Percentiles rank a stretch among this genome's conserved stretches.
Evolutionary conservation across 306 rosid genomes (phyloP).

Genomic region (Inga leiocalycina): DNA sequence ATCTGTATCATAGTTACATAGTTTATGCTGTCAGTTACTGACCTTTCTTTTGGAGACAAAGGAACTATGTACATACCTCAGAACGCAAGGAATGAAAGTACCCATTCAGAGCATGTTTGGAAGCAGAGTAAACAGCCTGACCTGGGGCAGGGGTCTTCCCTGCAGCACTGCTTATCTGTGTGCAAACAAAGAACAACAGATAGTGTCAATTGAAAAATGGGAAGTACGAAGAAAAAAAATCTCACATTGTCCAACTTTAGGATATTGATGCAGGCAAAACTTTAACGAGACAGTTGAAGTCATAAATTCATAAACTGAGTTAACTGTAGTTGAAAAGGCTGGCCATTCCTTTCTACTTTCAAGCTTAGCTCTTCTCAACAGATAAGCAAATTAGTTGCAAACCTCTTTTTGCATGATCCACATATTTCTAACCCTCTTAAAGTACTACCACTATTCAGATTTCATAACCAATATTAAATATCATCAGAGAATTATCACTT

Average conservation of each 20-base stretch:
- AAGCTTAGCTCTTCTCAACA: conserved; percentile 6
- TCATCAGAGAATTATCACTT: conserved; percentile 39
- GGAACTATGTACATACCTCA: conserved; percentile 58
- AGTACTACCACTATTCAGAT: conserved; percentile 9
- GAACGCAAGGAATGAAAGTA: conserved; percentile 92
- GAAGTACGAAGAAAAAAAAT: conserved; percentile 25
- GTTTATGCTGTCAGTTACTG: conserved; percentile 15
- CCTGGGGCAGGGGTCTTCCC: conserved; percentile 96
- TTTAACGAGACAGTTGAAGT: conserved; percentile 25
- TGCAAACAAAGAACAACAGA: conserved; percentile 32
- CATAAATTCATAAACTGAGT: conserved; percentile 4
- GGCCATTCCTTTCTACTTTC: conserved; percentile 12
- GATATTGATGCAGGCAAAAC: conserved; percentile 9
- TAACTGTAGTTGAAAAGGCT: conserved; percentile 3
- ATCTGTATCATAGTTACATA: background rate
- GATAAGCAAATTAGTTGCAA: conserved; percentile 31
- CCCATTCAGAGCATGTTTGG: conserved; percentile 90
- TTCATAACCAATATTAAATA: conserved; percentile 27
- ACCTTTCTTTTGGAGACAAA: conserved; percentile 29
- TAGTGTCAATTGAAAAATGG: conserved; percentile 13
- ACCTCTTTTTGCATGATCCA: conserved; percentile 27
- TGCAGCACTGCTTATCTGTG: conserved; percentile 97
- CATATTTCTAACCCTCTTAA: conserved; percentile 10
- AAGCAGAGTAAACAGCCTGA: conserved; percentile 93
- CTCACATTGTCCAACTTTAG: conserved; percentile 11